Base-by-base conservation (phyloP, 1,139 yeast species). In the Scheffersomyces segobiensis region DNA sequence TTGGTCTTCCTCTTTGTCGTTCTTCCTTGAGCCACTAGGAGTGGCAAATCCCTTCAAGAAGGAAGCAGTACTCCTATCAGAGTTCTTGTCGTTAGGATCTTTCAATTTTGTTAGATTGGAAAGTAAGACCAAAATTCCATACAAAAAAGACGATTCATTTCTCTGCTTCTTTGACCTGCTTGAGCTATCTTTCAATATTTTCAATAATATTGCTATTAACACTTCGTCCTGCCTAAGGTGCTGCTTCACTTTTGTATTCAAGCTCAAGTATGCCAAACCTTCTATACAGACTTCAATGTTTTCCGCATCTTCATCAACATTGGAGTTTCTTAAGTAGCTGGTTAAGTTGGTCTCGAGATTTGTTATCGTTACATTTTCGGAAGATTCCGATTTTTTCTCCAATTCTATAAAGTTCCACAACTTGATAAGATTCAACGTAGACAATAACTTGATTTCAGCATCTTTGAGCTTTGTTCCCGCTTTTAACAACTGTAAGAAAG, bases 201-300 rank as follows among this genome's bases (percentile, higher is more conserved):
- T 2, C 71, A 64, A 39, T 60, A 71, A 47, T 17, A 57, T 56
- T 3, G 70, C 72, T 5, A 81, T 63, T 1, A 77, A 63, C 18
- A 62, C 65, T 21, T 71, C 74, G 60, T 81, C 77, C 39, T 59
- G 58, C 62, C 87, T 70, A 10, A 83, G 55, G 19, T 56, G 53
- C 14, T 69, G 65, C 57, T 77, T 75, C 3, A 79, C 66, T 10
- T 69, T 60, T 21, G 72, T 62, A 56, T 76, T 79, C 48, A 83
- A 70, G 1, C 83, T 75, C 24, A 84, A 64, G 58, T 81, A 82
- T 18, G 86, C 84, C 53, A 84, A 64, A 0, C 83, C 82, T 67
- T 84, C 87, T 26, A 82, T 22, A 39, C 53, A 52, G 7, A 52
- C n/a, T 21, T 48, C 50, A 21, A 48, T 21, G 24, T 48, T 48